Conservation (phyloP, 495 filamentous ascomycete species). For the Acidomyces sp. region DNA sequence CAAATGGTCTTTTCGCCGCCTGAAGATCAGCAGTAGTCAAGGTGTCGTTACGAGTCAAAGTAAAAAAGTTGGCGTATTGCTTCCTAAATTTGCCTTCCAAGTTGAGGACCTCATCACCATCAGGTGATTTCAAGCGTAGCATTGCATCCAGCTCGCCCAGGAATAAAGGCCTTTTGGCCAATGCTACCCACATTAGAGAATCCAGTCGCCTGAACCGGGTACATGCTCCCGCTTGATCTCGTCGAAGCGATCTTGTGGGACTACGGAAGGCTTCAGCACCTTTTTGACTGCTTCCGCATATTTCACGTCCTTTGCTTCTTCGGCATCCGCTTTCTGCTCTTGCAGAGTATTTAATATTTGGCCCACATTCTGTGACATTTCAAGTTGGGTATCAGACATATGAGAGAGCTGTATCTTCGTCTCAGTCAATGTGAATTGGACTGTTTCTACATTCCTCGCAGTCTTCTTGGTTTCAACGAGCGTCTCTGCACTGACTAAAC, state of each 20-base stretch:
- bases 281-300: constrained; percentile 11
- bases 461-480: constrained; percentile 20
- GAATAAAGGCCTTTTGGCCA: constrained; percentile 20
- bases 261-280: constrained; percentile 15
- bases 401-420: background rate
- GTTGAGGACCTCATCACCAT: constrained; percentile 26
- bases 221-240: constrained; percentile 23
- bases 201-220: constrained; percentile 29
- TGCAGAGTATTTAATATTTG: background rate
- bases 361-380: background rate
- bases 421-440: constrained; percentile 16
- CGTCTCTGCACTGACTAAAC: constrained; percentile 27
- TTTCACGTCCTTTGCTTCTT: constrained; percentile 3
- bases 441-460: constrained; percentile 13
- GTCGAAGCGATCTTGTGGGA: constrained; percentile 22
- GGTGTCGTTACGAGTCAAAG: constrained; percentile 26
- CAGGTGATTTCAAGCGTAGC: constrained; percentile 20
- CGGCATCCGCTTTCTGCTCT: background rate
- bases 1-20: background rate
- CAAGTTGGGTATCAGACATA: background rate
- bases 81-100: constrained; percentile 27
- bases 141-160: constrained; percentile 27
- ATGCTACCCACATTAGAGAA: constrained; percentile 26
- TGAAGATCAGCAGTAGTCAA: constrained; percentile 26
- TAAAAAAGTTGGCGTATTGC: constrained; percentile 31